phyloP scores from a whole-genome alignment of 306 rosid genomes.

The Sophora flavescens region DNA sequence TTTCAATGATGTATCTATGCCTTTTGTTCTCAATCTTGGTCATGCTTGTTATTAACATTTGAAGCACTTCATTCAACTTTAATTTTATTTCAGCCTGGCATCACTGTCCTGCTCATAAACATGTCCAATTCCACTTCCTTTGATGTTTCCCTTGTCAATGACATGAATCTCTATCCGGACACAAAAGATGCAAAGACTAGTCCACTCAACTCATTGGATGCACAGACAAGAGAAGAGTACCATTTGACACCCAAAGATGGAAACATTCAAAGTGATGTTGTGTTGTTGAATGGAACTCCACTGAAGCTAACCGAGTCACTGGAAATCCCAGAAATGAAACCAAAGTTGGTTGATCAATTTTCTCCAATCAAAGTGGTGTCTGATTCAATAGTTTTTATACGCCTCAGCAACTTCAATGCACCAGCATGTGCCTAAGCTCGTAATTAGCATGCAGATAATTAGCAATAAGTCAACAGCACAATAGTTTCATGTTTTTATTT shows the following conservation, averaged over 20 bases:
- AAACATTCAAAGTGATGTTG: conserved; percentile 57
- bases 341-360: conserved; percentile 51
- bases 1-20: not conserved
- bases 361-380: conserved; percentile 49
- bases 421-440: conserved; percentile 53
- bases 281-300: conserved; percentile 64
- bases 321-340: conserved; percentile 60
- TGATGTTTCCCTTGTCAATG: conserved; percentile 43
- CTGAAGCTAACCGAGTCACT: conserved; percentile 43
- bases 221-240: conserved; percentile 60
- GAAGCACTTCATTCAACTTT: not conserved
- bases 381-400: conserved; percentile 59
- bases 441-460: conserved; percentile 16
- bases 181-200: conserved; percentile 34
- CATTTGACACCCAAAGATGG: conserved; percentile 73
- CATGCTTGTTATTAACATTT: no score
- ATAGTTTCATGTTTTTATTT: not conserved
- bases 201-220: not conserved
- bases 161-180: conserved; percentile 43
- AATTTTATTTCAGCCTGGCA: conserved; percentile 52
- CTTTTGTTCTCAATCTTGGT: no score
- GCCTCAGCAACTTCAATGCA: conserved; percentile 49
- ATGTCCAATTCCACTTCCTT: conserved; percentile 58
- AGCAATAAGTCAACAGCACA: not conserved
- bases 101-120: conserved; percentile 67